Evolutionary conservation across 306 rosid species (phyloP).

Genomic region (Casuarina glauca): DNA sequence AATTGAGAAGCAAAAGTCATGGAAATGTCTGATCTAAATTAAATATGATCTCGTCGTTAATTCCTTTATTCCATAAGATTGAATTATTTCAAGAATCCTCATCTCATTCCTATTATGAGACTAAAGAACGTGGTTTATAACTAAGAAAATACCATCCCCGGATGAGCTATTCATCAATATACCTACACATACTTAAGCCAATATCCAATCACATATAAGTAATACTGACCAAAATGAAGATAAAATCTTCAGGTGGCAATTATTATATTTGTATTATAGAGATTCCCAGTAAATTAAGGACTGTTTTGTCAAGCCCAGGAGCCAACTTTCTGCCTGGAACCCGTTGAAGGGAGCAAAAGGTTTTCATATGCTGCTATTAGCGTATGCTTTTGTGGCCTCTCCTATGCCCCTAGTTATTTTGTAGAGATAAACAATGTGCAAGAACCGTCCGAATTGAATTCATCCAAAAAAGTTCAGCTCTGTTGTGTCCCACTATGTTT

Average conservation of each 20-base stretch:
- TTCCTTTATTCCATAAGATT: conserved; percentile 21
- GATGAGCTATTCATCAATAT: not conserved
- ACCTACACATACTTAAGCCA: not conserved
- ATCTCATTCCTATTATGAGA: not conserved
- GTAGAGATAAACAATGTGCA: too few relatives aligned
- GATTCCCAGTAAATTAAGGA: not conserved
- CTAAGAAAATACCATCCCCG: not conserved
- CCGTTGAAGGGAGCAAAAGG: conserved; percentile 13
- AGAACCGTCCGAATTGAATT: too few relatives aligned
- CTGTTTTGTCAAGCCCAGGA: not conserved
- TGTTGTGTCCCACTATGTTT: too few relatives aligned
- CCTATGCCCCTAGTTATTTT: too few relatives aligned
- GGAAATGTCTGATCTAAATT: conserved; percentile 6
- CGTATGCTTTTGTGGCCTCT: too few relatives aligned
- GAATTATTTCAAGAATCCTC: conserved; percentile 12
- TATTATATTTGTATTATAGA: not conserved
- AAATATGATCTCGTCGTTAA: conserved; percentile 1
- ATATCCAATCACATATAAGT: not conserved
- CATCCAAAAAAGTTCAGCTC: too few relatives aligned
- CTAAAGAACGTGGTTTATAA: not conserved
- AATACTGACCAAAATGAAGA: too few relatives aligned
- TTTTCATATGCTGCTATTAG: too few relatives aligned
- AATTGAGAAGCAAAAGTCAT: conserved; percentile 27
- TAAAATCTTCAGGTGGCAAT: not conserved
- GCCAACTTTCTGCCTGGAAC: conserved; percentile 25